Base-by-base conservation (phyloP, 129 eudicot species). In the Erigeron canadensis region DNA sequence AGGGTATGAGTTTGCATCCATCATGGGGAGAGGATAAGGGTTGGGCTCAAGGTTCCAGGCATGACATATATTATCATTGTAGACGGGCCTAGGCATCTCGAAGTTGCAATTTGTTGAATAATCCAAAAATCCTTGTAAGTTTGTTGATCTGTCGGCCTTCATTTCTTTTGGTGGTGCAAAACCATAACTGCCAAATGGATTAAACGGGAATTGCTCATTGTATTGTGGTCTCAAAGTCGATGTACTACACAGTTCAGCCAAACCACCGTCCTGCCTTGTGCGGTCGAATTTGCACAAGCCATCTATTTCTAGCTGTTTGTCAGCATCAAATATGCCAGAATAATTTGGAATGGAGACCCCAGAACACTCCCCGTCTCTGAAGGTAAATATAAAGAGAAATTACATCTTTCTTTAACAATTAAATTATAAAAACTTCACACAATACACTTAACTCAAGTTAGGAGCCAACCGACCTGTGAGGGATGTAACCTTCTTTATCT, bases 281-380 rank as follows among this genome's bases (percentile, higher is more conserved):
- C 46, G 67, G 48, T 87, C 88, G 67, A 80, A 67, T 39, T 85
- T 84, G 54, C 81, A 75, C 4, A 77, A 10, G 67, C 54, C 81
- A 17, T 84, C 96, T 34, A 89, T 80, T 19, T 83, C 90, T 51
- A 81, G 66, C 40, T 78, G 82, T 77, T 85, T 89, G 62, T 54
- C 72, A 8, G 75, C 50, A 47, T 55, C 81, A 71, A 81, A 87
- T 54, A 79, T 80, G 71, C 81, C 80, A 41, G 88, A 70, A 69
- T 70, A 79, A 67, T 73, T 83, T 2, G 90, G 75, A 78, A 84
- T 68, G 11, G 90, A 76, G 13, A 77, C 70, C 72, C 87, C 92
- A n/a, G 88, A 67, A 85, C 87, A 87, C 71, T 80, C 68, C 8
- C 68, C 68, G 51, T 85, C 91, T 71, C 98, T 93, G 71, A 42